Evolutionary conservation across 1,284 basidiomycete species (phyloP).

Genomic region (Wallemia mellicola): DNA sequence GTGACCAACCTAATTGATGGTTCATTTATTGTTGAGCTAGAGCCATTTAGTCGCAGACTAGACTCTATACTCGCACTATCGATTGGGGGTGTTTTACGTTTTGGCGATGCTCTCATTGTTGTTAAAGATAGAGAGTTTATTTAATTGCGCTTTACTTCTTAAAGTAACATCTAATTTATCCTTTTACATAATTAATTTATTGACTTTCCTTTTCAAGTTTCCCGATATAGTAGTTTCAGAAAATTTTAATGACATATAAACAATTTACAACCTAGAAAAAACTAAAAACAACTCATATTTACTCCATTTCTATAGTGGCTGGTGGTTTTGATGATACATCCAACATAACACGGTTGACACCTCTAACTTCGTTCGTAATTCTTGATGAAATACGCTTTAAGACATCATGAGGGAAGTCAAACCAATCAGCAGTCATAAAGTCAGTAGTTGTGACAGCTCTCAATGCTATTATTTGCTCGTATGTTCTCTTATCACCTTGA

Average conservation of each 20-base stretch:
- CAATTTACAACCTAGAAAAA: not conserved
- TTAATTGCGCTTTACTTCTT: not conserved
- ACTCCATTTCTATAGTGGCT: constrained; percentile 16
- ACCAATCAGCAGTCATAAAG: constrained; percentile 97
- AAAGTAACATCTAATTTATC: not conserved
- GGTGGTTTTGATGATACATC: constrained; percentile 97
- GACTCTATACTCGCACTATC: not conserved
- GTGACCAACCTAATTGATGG: not conserved
- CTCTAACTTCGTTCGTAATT: constrained; percentile 89
- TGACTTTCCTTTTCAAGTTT: not conserved
- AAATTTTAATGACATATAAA: not conserved
- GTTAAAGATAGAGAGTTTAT: not conserved
- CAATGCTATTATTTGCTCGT: constrained; percentile 71
- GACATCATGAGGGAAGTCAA: constrained; percentile 76
- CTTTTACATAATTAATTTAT: not conserved
- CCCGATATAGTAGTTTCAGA: not conserved
- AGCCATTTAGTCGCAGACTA: not conserved
- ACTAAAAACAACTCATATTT: not conserved
- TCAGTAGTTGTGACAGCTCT: constrained; percentile 78
- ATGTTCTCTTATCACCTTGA: constrained; percentile 87
- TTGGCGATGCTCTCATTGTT: not conserved
- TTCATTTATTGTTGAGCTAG: no score
- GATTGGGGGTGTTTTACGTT: not conserved
- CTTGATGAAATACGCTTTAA: constrained; percentile 74
- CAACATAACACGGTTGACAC: constrained; percentile 77